Base-by-base conservation (phyloP, 345 rosid species). In the Sisymbrium altissimum region DNA sequence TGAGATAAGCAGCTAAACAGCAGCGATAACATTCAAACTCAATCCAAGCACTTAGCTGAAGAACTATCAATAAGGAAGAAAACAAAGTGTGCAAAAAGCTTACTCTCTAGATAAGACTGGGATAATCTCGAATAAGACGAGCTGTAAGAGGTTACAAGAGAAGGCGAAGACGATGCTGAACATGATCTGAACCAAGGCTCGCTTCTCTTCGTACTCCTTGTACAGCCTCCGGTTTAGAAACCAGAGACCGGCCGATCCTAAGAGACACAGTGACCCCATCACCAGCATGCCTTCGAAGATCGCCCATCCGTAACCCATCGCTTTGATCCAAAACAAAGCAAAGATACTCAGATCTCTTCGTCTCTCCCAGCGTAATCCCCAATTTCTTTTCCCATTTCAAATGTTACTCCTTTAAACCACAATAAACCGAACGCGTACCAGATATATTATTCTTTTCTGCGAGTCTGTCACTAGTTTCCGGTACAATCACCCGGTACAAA, bases 181-280 rank as follows among this genome's bases (percentile, higher is more conserved):
- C 59, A 95, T 92, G 84, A 95, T 87, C 87, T 95, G 99, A 60
- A 95, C 97, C 81, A 90, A 76, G 4, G 80, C 94, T 64, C 98
- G 80, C 79, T 95, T 95, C 87, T 95, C 97, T 73, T 95, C 99
- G 77, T 95, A 95, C 85, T 95, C 99, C 72, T 95, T 95, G 86
- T 95, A 95, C 7, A 95, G 89, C 29, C 97, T 76, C 9, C 86
- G 82, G 74, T 88, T 95, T 53, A 95, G 74, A 81, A 95, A 95
- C 98, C 99, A 95, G 3, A 92, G 88, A 6, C 99, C 99, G 0
- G 97, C 76, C 88, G 96, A 95, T 29, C 97, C 97, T 38, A 95
- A 74, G 73, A 87, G 83, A 41, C 81, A 81, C 35, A 92, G 68
- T 13, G 99, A 95, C 19, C 92, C 96, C 5, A 83, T 75, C 66